Percentiles rank a stretch among this genome's conserved stretches.
Evolutionary conservation across 2,329 filamentous ascomycete genomes (phyloP).

Genomic region (Aspergillaceae sp.): DNA sequence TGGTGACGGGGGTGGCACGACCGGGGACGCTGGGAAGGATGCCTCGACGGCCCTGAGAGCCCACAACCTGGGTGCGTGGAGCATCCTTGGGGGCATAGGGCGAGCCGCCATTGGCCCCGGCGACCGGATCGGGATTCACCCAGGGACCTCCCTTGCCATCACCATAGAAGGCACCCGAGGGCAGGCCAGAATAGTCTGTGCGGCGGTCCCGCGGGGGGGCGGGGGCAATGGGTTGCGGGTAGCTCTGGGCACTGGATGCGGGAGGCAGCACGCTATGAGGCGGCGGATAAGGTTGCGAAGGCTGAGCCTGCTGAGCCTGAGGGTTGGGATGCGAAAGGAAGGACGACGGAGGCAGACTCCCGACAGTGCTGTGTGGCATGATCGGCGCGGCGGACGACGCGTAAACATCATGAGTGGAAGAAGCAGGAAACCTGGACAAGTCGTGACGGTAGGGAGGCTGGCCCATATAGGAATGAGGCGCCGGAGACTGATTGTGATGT

Average conservation of each 20-base stretch:
- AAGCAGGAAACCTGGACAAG: conserved; percentile 35
- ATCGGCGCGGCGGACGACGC: conserved; percentile 35
- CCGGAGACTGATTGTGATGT: conserved; percentile 37
- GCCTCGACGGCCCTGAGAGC: conserved; percentile 83
- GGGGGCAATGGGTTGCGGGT: conserved; percentile 68
- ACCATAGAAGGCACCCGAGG: conserved; percentile 55
- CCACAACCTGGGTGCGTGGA: conserved; percentile 72
- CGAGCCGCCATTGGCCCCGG: conserved; percentile 30
- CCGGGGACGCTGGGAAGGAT: conserved; percentile 87
- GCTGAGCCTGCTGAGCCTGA: conserved; percentile 22
- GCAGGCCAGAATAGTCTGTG: conserved; percentile 58
- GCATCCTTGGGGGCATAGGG: conserved; percentile 35
- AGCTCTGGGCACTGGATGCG: conserved; percentile 56
- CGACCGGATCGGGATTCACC: conserved; percentile 31
- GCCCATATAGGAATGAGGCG: conserved; percentile 33
- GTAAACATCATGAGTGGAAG: conserved; percentile 36
- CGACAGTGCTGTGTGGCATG: conserved; percentile 35
- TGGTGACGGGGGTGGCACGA: conserved; percentile 64
- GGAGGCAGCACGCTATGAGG: conserved; percentile 54
- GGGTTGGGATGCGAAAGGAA: conserved; percentile 35
- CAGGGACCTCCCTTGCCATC: conserved; percentile 47
- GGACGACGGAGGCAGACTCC: conserved; percentile 35
- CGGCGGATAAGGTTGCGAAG: conserved; percentile 32
- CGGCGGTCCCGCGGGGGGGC: conserved; percentile 49
- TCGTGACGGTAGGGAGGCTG: conserved; percentile 36